These are phyloP conservation scores for Pestalotiopsis fici DNA, from an alignment of 2,329 filamentous ascomycete species.

Conservation along the genomic window DNA sequence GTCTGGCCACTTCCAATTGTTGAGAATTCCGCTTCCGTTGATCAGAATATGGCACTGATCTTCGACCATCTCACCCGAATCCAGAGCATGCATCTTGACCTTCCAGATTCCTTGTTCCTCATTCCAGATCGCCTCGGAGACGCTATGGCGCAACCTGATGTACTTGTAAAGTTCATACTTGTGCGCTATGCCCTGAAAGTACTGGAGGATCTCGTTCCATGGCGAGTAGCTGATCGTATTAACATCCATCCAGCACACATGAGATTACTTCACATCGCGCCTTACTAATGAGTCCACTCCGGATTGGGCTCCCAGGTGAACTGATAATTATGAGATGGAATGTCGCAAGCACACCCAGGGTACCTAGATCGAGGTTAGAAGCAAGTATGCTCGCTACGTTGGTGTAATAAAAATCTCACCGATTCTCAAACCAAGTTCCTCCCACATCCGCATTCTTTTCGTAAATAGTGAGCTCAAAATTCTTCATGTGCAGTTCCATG, in stretches of 20 bases:
- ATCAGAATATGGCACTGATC: background rate
- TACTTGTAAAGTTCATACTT: background rate
- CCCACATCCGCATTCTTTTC: conserved; percentile 5
- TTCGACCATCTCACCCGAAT: background rate
- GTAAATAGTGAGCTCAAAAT: background rate
- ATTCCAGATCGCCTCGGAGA: background rate
- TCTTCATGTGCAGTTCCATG: background rate
- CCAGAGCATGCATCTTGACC: background rate
- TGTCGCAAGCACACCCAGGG: conserved; percentile 1
- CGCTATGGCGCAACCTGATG: background rate
- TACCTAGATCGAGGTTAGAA: background rate
- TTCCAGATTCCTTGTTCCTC: background rate
- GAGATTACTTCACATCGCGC: background rate
- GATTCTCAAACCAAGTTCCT: conserved; percentile 4
- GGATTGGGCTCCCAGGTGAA: background rate
- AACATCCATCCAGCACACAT: background rate
- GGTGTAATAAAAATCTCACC: background rate
- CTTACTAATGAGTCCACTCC: background rate
- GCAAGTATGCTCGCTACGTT: background rate
- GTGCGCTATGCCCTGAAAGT: background rate
- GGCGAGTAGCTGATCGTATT: background rate
- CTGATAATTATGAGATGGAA: background rate
- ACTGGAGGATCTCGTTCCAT: background rate
- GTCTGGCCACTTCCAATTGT: conserved; percentile 13
- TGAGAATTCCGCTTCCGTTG: conserved; percentile 1